Base-by-base conservation (phyloP, 768 basidiomycete genomes). In the Ephemerocybe angulata region DNA sequence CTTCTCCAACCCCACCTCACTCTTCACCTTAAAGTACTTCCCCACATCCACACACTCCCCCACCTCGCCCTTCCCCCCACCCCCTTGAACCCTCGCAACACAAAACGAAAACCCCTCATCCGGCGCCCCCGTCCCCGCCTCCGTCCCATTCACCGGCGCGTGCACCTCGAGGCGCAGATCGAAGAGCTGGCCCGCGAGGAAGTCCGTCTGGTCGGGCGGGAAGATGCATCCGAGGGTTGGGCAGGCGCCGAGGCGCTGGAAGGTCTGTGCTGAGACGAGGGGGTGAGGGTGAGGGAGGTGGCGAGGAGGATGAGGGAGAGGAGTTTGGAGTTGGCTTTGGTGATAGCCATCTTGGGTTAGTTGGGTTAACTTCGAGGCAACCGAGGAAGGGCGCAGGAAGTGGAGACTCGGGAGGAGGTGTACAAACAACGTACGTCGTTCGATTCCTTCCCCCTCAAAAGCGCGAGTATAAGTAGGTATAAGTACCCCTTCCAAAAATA, bases 141-240 rank as follows among this genome's bases (percentile, higher is more conserved):
- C 72, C 25, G 58, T 67, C 10, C 75, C 75, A 46, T 72, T 73
- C 27, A 72, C 63, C n/a, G 75, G 76, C 4, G 76, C 73, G 50
- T 77, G 75, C 3, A 75, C 69, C 53, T 77, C 75, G 22, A 76
- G 59, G 12, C 74, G 70, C 52, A 77, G 69, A 52, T 76, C 76
- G 57, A 76, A 77, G 29, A 72, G 63, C 56, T 76, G 75, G 17
- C 75, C 74, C 33, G 72, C 65, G 25, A 73, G 62, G 62, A 77
- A 77, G 50, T 76, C 73, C 31, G 71, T 72, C 52, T 74, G 76
- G 59, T 77, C 75, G 21, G 76, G 76, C 24, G 75, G 76, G 54
- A 77, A 72, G 15, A 76, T 62, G 46, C 75, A 76, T 33, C 75
- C 75, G 12, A 77, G 64, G 22, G 63, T 72, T 1, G 75, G 73